Base-by-base conservation (phyloP, 805 yeast genomes). In the Yarrowia keelungensis region DNA sequence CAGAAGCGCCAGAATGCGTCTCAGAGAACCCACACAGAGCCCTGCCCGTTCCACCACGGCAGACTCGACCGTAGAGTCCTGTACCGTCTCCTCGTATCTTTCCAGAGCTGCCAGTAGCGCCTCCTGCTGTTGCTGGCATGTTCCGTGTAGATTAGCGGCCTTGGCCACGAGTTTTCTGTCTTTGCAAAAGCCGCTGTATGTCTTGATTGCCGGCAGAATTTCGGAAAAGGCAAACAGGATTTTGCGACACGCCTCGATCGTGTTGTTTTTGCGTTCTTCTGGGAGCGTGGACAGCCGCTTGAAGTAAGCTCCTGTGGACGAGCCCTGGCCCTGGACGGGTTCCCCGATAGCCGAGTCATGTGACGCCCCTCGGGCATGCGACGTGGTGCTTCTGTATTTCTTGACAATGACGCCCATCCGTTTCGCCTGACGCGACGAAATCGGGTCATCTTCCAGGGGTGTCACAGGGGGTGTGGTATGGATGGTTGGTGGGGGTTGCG, bases 331-430 rank as follows among this genome's bases (percentile, higher is more conserved):
- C 35, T 35, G 35, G 4, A 22, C 50, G 26, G 69, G 43, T 9
- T 67, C 56, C 36, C 56, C 69, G n/a, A 67, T 45, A 3, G 53
- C 50, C 12, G 69, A 67, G 43, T 67, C 69, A n/a, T 67, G 66
- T 1, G 69, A 67, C n/a, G 53, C 53, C 22, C 66, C 69, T 1
- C 69, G 65, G 1, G 51, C 42, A 35, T 67, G 69, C 19, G 43
- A 12, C 2, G 51, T 43, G 15, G 66, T 51, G 22, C 46, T 45
- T 35, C 59, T 39, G 58, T 65, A 32, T 41, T 76, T 82, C 68
- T 84, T 85, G 66, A 86, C 84, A 46, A 89, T 86, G 67, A 89
- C 84, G 0, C 93, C 94, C 92, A 88, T 89, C 71, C 94, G 80
- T 74, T 89, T 86, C 0, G 91, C 86, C 5, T 91, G 90, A 68